Percentiles rank a stretch among this genome's conserved stretches.
Conservation (phyloP, 352 stramenopile species). For the Paralagenidium karlingii region DNA sequence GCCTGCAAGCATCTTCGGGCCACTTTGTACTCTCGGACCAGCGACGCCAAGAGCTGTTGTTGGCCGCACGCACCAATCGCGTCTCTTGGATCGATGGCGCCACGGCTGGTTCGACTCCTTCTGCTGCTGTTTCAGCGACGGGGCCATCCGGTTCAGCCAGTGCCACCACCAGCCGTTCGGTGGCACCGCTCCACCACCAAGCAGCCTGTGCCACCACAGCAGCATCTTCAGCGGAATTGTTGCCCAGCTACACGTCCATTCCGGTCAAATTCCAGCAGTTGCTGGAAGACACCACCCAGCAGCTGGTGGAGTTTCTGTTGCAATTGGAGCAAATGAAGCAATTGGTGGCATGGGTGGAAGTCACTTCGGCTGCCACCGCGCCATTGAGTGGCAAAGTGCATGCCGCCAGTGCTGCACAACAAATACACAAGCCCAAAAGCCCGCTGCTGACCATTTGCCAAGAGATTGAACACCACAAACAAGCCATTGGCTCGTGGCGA, state of each 20-base stretch:
- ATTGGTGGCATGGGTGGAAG: no score
- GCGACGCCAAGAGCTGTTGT: slow-evolving; percentile 53
- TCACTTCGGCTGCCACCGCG: no score
- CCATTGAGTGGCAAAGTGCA: no score
- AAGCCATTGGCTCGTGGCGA: no score
- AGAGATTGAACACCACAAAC: no score
- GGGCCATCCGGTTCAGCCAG: slow-evolving; percentile 4
- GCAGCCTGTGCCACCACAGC: background rate
- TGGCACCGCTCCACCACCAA: background rate
- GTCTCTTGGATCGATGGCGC: slow-evolving; percentile 59
- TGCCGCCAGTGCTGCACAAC: no score
- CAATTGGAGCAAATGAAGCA: slow-evolving; percentile 5
- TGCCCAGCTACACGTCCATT: slow-evolving; percentile 4
- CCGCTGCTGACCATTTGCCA: no score
- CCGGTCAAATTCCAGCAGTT: slow-evolving; percentile 23
- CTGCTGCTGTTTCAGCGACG: background rate
- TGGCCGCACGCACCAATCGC: slow-evolving; percentile 48
- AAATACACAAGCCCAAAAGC: no score
- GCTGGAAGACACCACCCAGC: slow-evolving; percentile 16
- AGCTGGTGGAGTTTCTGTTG: slow-evolving; percentile 4
- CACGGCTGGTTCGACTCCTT: background rate
- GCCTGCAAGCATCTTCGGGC: no score
- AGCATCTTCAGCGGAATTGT: background rate
- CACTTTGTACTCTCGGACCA: slow-evolving; percentile 69
- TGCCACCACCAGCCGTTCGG: slow-evolving; percentile 3